A percentile compares a stretch with the other conserved stretches of the same genome.
Conservation (phyloP, 257 asterid species). For the Misopates orontium region DNA sequence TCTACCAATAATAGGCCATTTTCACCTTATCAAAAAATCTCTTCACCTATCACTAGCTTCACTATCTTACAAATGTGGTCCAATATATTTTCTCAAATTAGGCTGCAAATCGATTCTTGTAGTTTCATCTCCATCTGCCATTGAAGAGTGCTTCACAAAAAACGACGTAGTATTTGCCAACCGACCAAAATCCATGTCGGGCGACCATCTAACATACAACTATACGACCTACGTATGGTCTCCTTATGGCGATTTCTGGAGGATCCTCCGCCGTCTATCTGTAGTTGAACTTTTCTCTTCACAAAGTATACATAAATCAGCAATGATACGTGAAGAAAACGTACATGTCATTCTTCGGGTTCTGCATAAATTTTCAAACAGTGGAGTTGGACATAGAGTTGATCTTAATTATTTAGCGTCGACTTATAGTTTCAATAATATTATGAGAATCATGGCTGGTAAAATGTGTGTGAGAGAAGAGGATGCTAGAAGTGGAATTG, state of each 20-base stretch:
- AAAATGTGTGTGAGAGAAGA: slow-evolving; percentile 36
- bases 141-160: too few relatives aligned
- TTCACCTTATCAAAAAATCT: slow-evolving; percentile 46
- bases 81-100: slow-evolving; percentile 40
- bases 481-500: slow-evolving; percentile 36
- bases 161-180: slow-evolving; percentile 53
- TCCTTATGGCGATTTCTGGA: slow-evolving; percentile 50
- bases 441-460: slow-evolving; percentile 44
- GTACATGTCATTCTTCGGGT: slow-evolving; percentile 24
- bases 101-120: slow-evolving; percentile 42
- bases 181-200: slow-evolving; percentile 44
- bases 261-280: slow-evolving; percentile 40
- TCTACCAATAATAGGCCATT: slow-evolving; percentile 61
- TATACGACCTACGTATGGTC: slow-evolving; percentile 28
- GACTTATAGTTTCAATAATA: slow-evolving; percentile 31
- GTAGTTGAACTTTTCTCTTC: slow-evolving; percentile 44
- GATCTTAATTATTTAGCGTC: slow-evolving; percentile 39
- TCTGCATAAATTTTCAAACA: background rate
- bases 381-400: slow-evolving; percentile 14
- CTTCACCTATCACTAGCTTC: slow-evolving; percentile 36
- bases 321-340: slow-evolving; percentile 39
- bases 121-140: slow-evolving; percentile 51
- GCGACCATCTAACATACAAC: slow-evolving; percentile 41
- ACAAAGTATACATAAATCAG: slow-evolving; percentile 40
- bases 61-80: slow-evolving; percentile 44